Conservation (phyloP, 176 grass and related monocot species). For the Aechmea fasciata region DNA sequence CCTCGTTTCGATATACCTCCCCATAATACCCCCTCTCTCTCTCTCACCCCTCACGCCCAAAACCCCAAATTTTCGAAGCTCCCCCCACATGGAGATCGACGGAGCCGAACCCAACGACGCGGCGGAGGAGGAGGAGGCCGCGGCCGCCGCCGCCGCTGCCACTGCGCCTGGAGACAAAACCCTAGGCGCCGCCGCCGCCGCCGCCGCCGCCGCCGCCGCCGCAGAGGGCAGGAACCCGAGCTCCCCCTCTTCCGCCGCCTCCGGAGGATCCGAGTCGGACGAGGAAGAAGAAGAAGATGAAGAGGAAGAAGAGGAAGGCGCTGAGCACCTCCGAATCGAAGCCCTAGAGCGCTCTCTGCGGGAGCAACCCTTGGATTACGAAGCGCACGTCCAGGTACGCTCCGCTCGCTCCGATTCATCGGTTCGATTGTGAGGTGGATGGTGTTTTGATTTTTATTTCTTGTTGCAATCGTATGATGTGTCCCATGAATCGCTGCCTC, state of each 20-base stretch:
- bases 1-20: too few relatives aligned
- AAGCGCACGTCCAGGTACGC: constrained; percentile 58
- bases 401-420: background rate
- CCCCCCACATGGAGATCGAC: constrained; percentile 25
- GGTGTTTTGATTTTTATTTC: too few relatives aligned
- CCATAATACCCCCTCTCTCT: too few relatives aligned
- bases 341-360: constrained; percentile 49
- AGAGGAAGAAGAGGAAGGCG: constrained; percentile 33
- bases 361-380: constrained; percentile 66
- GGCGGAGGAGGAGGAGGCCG: background rate
- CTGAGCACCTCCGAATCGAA: constrained; percentile 59
- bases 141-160: background rate
- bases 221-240: constrained; percentile 27
- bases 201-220: constrained; percentile 5
- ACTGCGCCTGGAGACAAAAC: constrained; percentile 15
- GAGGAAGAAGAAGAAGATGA: constrained; percentile 30
- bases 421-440: constrained; percentile 9
- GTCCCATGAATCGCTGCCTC: background rate
- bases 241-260: background rate
- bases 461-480: too few relatives aligned
- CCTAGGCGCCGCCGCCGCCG: constrained; percentile 6
- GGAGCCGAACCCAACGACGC: constrained; percentile 16
- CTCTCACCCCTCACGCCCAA: too few relatives aligned
- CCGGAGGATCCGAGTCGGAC: constrained; percentile 4
- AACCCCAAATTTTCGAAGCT: too few relatives aligned